Percentiles rank a stretch among this genome's conserved stretches.
phyloP scores from a whole-genome alignment of 106 monocot genomes.

The Xerophyta viscosa region DNA sequence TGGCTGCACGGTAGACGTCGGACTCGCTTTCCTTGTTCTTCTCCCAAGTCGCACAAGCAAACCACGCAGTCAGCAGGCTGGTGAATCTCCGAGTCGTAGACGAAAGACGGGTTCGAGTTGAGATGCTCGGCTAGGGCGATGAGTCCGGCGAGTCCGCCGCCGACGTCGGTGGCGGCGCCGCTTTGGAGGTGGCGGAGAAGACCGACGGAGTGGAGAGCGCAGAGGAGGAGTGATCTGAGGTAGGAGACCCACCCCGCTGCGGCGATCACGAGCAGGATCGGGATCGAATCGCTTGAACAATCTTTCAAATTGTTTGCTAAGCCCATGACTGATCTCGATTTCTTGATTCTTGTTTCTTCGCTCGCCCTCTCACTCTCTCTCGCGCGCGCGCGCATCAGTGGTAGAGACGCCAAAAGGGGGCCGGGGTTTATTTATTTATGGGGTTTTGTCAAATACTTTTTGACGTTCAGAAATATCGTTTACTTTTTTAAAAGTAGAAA shows the following conservation, averaged over 20 bases:
- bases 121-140: slow-evolving; percentile 19
- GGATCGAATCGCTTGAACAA: slow-evolving; percentile 24
- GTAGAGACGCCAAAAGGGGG: too few relatives aligned
- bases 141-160: slow-evolving; percentile 17
- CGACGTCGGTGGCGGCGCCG: background rate
- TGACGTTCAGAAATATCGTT: too few relatives aligned
- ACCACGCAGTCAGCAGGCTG: slow-evolving; percentile 15
- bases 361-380: too few relatives aligned
- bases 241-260: slow-evolving; percentile 16
- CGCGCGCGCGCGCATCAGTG: too few relatives aligned
- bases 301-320: slow-evolving; percentile 23
- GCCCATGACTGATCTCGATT: slow-evolving; percentile 19
- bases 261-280: slow-evolving; percentile 20
- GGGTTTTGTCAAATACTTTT: too few relatives aligned
- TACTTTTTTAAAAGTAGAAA: too few relatives aligned
- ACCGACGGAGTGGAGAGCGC: slow-evolving; percentile 5
- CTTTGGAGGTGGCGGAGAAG: background rate
- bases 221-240: slow-evolving; percentile 17
- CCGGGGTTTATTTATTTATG: too few relatives aligned
- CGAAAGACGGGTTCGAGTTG: slow-evolving; percentile 2
- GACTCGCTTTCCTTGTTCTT: slow-evolving; percentile 21
- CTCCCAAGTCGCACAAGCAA: slow-evolving; percentile 19
- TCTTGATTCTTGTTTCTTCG: too few relatives aligned
- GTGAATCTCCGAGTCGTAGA: background rate
- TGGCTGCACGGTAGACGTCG: slow-evolving; percentile 33